Base-by-base conservation (phyloP, 148 eudicot species). In the Simmondsia chinensis region DNA sequence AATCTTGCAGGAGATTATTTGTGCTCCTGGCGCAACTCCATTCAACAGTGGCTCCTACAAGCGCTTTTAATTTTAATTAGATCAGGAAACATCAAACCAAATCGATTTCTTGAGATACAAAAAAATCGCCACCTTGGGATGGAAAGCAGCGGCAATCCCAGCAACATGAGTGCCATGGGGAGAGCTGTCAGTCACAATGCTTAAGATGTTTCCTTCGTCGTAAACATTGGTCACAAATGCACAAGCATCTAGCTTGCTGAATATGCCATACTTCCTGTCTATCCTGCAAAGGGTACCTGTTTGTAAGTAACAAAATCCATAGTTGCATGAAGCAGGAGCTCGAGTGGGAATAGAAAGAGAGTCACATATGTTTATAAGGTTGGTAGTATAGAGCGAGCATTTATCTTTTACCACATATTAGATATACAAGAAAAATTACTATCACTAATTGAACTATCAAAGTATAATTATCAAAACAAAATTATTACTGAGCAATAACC, bases 11-110 rank as follows among this genome's bases (percentile, higher is more conserved):
- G 99, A 91, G 57, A 91, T 57, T 42, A 91, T 36, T 59, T 91
- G 99, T 49, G 99, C 99, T 54, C 99, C 99, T 39, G 99, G 99
- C 56, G 99, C 99, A 68, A 91, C 71, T 69, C 99, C 99, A 79
- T 85, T 91, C 52, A 91, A 57, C 65, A 91, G 61, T 26, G 95
- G 95, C 66, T 91, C 94, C 99, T 82, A 33, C n/a, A 11, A 5
- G 19, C 18, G 21, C 8, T 10, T 10, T 22, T 25, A 20, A 21
- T 21, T 21, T 14, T 31, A 28, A 31, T 61, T 35, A 48, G 32
- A 24, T 19, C 24, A 37, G 33, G 20, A 56, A 48, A 34, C 19
- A 33, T 38, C 20, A 30, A 20, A 11, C 25, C 14, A n/a, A 31
- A 40, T 19, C 20, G 16, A 26, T 31, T 16, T 19, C 51, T 33